phyloP scores from a whole-genome alignment of 1,284 basidiomycete species.

The Thelephora terrestris region DNA sequence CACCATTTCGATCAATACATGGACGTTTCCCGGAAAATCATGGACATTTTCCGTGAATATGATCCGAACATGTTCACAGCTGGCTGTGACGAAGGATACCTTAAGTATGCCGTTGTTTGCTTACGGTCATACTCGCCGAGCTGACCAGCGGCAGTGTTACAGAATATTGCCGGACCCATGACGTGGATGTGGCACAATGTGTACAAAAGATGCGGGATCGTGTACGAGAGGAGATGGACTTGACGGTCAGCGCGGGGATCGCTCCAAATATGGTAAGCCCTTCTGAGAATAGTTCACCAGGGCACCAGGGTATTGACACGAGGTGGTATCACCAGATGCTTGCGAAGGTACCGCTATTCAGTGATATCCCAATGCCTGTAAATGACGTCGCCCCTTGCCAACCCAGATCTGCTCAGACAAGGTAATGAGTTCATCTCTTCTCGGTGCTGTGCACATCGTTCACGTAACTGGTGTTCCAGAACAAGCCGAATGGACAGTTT shows the following conservation, averaged over 20 bases:
- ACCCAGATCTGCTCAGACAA: slow-evolving; percentile 90
- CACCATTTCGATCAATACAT: slow-evolving; percentile 59
- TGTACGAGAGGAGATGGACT: slow-evolving; percentile 65
- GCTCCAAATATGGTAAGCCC: slow-evolving; percentile 72
- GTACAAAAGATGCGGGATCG: slow-evolving; percentile 67
- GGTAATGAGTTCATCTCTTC: slow-evolving; percentile 27
- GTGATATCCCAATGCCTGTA: slow-evolving; percentile 13
- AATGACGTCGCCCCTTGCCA: slow-evolving; percentile 20
- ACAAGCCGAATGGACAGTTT: slow-evolving; percentile 92
- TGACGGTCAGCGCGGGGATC: slow-evolving; percentile 92
- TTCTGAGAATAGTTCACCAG: not conserved
- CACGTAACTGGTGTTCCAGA: slow-evolving; percentile 32
- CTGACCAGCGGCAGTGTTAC: slow-evolving; percentile 48
- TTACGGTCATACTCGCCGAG: slow-evolving; percentile 2
- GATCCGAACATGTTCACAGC: slow-evolving; percentile 75
- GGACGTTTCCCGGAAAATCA: slow-evolving; percentile 61
- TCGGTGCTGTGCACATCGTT: not conserved
- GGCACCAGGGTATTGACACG: no score
- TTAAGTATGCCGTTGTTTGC: slow-evolving; percentile 49
- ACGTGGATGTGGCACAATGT: slow-evolving; percentile 60
- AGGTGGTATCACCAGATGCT: slow-evolving; percentile 16
- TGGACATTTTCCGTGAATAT: slow-evolving; percentile 64
- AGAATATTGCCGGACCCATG: slow-evolving; percentile 58
- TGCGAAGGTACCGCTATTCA: slow-evolving; percentile 18
- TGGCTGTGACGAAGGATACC: slow-evolving; percentile 83